Base-by-base conservation (phyloP, 805 yeast species). In the Zygoascus flipseniorum region DNA sequence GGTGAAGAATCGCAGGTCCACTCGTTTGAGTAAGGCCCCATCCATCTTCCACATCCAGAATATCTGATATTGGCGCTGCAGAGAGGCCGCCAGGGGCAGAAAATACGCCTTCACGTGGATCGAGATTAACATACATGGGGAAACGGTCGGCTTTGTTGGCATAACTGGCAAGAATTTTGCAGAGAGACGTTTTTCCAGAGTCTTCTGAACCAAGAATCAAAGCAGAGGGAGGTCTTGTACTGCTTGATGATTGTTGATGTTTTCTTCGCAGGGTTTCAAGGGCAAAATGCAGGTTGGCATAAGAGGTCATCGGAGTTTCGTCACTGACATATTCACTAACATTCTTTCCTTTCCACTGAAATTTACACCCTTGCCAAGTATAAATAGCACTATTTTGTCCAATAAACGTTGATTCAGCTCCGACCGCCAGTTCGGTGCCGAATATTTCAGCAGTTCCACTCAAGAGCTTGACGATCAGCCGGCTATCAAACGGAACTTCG, bases 381-480 rank as follows among this genome's bases (percentile, higher is more conserved):
- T 71, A 80, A 1, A 86, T 61, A 13, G 83, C 78, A 3, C 78
- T 69, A 52, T 79, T 80, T 56, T 76, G 70, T 8, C 82, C 83
- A 26, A 70, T 67, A 62, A 86, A 82, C 2, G 69, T 64, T 61
- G 81, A 84, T 20, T 81, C 86, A 0, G 76, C 73, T 54, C 85
- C 87, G 44, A 76, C 72, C 2, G 97, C 86, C 23, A 93, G 76
- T 66, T 93, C 99, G 2, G 97, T 88, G 23, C 99, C 99, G 68
- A 85, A 88, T 9, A 89, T 78, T 70, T 93, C 99, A 1, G 88
- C 96, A 1, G 82, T 76, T 2, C 99, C 99, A 1, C 73, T 70
- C 2, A 69, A 42, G 43, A 82, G 73, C 59, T 73, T 79, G 46
- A 86, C 62, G n/a, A 71, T 73, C 41, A 86, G 63, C 18, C 70